A percentile compares a stretch with the other conserved stretches of the same genome.
These are phyloP conservation scores for Dactylellina sp. DNA, from an alignment of 2,329 filamentous ascomycete genomes.

Conservation along the genomic window DNA sequence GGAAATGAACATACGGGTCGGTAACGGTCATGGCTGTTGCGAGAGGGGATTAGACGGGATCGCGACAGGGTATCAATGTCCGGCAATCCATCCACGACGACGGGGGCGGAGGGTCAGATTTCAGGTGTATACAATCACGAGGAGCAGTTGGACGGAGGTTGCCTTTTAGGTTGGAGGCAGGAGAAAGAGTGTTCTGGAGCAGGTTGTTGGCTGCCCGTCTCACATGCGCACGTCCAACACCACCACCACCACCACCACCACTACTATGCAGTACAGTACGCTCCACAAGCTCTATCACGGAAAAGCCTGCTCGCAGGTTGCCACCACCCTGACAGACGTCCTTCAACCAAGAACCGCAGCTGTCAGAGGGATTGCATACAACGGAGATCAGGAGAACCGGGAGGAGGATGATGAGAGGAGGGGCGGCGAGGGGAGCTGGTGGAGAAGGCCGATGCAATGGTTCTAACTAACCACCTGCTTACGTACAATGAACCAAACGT, in stretches of 20 bases:
- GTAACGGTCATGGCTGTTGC: constrained; percentile 49
- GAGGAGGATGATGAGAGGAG: constrained; percentile 10
- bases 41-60: constrained; percentile 26
- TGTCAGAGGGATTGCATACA: not conserved
- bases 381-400: too few relatives aligned
- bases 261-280: too few relatives aligned
- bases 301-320: constrained; percentile 4
- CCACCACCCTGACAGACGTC: not conserved
- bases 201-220: not conserved
- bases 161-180: not conserved
- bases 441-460: constrained; percentile 18
- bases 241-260: not conserved
- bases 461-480: constrained; percentile 13
- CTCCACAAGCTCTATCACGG: too few relatives aligned
- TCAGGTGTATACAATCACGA: constrained; percentile 19
- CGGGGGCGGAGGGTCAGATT: not conserved
- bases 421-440: not conserved
- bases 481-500: constrained; percentile 29
- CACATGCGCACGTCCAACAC: not conserved
- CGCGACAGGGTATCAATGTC: constrained; percentile 21
- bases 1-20: constrained; percentile 44
- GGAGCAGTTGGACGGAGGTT: constrained; percentile 14
- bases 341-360: constrained; percentile 3
- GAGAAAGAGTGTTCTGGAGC: not conserved
- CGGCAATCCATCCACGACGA: constrained; percentile 45